Evolutionary conservation across 108 stramenopile genomes (phyloP).

Genomic region (Licmophora abbreviata): DNA sequence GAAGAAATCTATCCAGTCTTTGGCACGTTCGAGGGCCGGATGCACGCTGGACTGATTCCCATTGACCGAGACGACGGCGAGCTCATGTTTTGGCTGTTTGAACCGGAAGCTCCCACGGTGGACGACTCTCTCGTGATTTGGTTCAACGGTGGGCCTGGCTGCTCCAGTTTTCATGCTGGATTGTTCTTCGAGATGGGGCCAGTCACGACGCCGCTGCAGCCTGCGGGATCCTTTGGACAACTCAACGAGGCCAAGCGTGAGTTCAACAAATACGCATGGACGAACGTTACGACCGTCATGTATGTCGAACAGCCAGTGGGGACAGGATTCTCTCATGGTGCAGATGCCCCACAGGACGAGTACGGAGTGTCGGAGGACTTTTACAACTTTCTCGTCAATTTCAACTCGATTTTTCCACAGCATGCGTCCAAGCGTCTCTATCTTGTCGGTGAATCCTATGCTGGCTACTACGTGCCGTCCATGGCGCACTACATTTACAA

Average conservation of each 20-base stretch:
- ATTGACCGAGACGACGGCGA: conserved; percentile 5
- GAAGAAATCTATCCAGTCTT: conserved; percentile 31
- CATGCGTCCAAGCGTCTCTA: conserved; percentile 3
- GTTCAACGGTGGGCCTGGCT: conserved; percentile 51
- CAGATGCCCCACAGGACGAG: conserved; percentile 28
- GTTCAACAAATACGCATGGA: conserved; percentile 31
- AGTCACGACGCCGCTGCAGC: conserved; percentile 18
- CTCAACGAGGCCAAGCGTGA: conserved; percentile 8
- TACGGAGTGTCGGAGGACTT: conserved; percentile 29
- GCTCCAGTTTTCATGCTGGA: conserved; percentile 34
- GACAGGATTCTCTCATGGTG: conserved; percentile 66
- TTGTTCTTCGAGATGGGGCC: conserved; percentile 39
- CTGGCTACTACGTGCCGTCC: conserved; percentile 33
- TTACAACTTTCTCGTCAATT: conserved; percentile 40
- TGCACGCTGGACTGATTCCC: conserved; percentile 41
- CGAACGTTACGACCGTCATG: conserved; percentile 49
- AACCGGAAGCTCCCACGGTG: conserved; percentile 9
- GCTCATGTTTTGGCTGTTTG: conserved; percentile 39
- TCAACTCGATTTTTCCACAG: conserved; percentile 22
- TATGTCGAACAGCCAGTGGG: conserved; percentile 76
- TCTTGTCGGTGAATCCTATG: conserved; percentile 25
- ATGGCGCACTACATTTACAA: conserved; percentile 30
- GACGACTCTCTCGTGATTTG: conserved; percentile 21
- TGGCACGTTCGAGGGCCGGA: conserved; percentile 25
- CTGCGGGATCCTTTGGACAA: conserved; percentile 16